These are phyloP conservation scores for Sugiyamaella grinbergsii DNA, from an alignment of 1,139 yeast genomes.

Conservation along the genomic window DNA sequence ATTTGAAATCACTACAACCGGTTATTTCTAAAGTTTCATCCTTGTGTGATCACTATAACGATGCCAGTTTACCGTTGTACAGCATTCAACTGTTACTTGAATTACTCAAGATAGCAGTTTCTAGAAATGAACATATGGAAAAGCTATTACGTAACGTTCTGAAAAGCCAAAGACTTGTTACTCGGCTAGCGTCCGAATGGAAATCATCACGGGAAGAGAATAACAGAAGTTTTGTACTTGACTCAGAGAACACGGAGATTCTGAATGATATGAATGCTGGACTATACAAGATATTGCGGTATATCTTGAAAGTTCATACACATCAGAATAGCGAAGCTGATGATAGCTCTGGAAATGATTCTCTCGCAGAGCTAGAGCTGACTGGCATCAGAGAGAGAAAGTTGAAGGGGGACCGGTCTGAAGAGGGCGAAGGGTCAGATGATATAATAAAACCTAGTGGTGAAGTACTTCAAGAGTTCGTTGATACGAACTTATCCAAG, in stretches of 20 bases:
- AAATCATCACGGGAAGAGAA: constrained; percentile 3
- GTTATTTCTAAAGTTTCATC: constrained; percentile 2
- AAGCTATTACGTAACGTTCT: background rate
- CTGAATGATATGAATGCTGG: background rate
- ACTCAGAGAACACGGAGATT: background rate
- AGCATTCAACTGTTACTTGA: constrained; percentile 8
- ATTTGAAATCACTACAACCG: constrained; percentile 13
- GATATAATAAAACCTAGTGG: background rate
- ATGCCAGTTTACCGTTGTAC: background rate
- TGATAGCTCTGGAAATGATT: background rate
- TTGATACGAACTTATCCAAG: background rate
- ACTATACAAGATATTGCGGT: constrained; percentile 2
- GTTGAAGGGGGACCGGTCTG: background rate
- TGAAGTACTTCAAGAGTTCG: background rate
- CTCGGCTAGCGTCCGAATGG: constrained; percentile 11
- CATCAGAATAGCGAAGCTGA: background rate
- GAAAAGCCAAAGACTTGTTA: background rate
- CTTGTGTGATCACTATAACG: constrained; percentile 10
- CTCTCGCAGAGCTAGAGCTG: background rate
- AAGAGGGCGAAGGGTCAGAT: background rate
- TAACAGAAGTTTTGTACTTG: constrained; percentile 2
- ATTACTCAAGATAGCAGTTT: constrained; percentile 6
- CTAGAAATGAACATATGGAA: background rate
- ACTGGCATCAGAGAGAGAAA: background rate
- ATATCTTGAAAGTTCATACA: background rate